phyloP scores from a whole-genome alignment of 305 asterid species.

The Solanum chacoense region DNA sequence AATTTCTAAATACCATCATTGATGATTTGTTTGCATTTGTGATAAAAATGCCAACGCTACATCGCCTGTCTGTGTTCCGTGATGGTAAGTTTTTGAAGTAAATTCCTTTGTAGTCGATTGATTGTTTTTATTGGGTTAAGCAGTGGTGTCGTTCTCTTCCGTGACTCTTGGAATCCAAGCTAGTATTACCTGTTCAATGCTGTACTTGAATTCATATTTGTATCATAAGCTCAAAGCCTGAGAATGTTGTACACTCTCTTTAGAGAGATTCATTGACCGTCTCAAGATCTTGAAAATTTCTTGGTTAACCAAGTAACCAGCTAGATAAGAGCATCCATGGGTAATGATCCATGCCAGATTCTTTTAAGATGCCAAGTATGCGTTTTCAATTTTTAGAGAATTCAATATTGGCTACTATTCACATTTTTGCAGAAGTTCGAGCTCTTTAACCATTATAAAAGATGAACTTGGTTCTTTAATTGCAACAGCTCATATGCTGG shows the following conservation, averaged over 20 bases:
- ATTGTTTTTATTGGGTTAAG: not conserved
- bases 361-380: not conserved
- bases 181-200: not conserved
- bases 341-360: not conserved
- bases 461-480: not conserved
- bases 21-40: slow-evolving; percentile 98
- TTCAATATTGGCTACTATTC: not conserved
- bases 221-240: not conserved
- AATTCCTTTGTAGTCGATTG: not conserved
- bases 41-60: slow-evolving; percentile 89
- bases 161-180: not conserved
- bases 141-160: not conserved
- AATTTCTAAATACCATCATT: slow-evolving; percentile 82
- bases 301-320: not conserved
- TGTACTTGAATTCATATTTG: not conserved
- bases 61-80: slow-evolving; percentile 96
- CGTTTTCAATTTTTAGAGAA: not conserved
- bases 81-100: slow-evolving; percentile 61
- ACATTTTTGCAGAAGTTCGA: not conserved
- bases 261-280: not conserved
- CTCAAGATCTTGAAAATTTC: not conserved
- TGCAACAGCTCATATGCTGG: not conserved
- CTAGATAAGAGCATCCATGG: not conserved
- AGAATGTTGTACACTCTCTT: not conserved
- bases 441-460: not conserved